These are phyloP conservation scores for Phylloporus scabripes DNA, from an alignment of 768 basidiomycete species.

Conservation along the genomic window DNA sequence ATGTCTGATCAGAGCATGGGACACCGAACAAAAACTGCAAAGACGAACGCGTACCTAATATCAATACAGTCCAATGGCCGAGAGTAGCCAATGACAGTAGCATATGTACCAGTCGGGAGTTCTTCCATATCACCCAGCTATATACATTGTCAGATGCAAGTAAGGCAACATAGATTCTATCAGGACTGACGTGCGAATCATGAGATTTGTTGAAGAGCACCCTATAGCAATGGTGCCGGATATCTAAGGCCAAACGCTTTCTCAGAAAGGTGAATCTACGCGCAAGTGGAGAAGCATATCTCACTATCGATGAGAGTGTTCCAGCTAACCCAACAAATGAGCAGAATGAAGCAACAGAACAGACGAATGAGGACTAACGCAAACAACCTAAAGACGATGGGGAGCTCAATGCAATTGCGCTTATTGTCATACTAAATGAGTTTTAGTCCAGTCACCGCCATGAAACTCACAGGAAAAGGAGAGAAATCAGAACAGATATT, in stretches of 20 bases:
- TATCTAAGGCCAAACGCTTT: background rate
- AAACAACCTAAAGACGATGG: conserved; percentile 1
- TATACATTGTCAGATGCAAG: background rate
- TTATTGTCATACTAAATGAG: background rate
- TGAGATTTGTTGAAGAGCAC: conserved; percentile 14
- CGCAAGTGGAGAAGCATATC: background rate
- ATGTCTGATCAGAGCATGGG: conserved; percentile 2
- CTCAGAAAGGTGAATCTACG: background rate
- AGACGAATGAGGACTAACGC: conserved; percentile 2
- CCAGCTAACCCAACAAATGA: conserved; percentile 1
- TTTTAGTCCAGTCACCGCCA: no score
- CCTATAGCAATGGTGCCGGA: conserved; percentile 1
- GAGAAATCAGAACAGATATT: background rate
- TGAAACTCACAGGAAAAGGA: conserved; percentile 4
- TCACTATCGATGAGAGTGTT: conserved; percentile 1
- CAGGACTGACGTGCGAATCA: conserved; percentile 14
- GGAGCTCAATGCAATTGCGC: background rate
- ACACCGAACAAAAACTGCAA: background rate
- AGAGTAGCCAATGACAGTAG: conserved; percentile 1
- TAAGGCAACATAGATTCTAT: background rate
- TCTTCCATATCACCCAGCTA: conserved; percentile 17
- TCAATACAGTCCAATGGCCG: conserved; percentile 11
- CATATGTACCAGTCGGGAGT: background rate
- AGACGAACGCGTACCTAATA: background rate
- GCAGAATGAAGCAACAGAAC: background rate